Evolutionary conservation across 108 stramenopile species (phyloP), one percentile per base, ranked within the genome.

Genomic region (Epithemia pelagica): DNA sequence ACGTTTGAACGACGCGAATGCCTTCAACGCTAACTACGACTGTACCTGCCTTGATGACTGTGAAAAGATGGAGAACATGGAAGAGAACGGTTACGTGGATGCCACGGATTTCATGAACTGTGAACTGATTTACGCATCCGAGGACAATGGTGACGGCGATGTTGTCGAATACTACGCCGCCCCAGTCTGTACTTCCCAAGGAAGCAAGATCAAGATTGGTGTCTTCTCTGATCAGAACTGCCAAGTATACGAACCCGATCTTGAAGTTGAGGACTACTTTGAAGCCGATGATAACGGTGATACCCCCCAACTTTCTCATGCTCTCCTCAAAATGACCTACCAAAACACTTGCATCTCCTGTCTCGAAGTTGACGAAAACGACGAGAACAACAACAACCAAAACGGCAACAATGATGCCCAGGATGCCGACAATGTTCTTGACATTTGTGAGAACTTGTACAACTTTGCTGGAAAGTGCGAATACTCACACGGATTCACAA

Each of bases 1-100:
- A n/a, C 82, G 78, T 33, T 69, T 75, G 54, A 24, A 78, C 46
- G 62, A 78, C 27, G 59, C 65, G 64, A 33, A 54, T 25, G 10
- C 10, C 37, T 46, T 46, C 15, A 10, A 10, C 10, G 69, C 53
- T 15, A 65, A 59, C 51, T 71, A 83, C 46, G 83, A 90, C 73
- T 89, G 87, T 68, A 29, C 71, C 69, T 94, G 92, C 55, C 75
- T 80, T 67, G 74, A 73, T 26, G 88, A 89, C 58, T 94, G 92
- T 68, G 69, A 85, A 69, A 94, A 94, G 85, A 94, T 94, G 64
- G 86, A 87, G 64, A 94, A 94, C 77, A 88, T 94, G 89, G 87
- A 94, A 73, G 84, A 62, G 22, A 94, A 90, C 52, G 88, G 89
- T 22, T 94, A 87, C 82, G 32, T 90, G 57, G 92, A 94, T 75